Evolutionary conservation across 352 stramenopile genomes (phyloP), one percentile per base, ranked within the genome.

Genomic region (Globisporangium apiculatum): DNA sequence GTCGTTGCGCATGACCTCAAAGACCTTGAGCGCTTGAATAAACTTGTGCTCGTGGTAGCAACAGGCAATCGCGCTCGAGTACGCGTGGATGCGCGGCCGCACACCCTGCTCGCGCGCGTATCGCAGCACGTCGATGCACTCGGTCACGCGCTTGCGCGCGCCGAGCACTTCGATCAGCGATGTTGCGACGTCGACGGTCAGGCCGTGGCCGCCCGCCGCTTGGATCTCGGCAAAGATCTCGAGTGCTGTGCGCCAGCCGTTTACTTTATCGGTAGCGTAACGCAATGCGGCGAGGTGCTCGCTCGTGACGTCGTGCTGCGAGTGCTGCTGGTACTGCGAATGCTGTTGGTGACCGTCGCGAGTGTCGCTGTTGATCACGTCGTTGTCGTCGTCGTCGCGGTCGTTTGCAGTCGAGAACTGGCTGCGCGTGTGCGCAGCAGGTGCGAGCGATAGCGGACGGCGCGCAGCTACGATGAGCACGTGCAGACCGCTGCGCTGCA

Each of bases 1-100:
- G 60, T 94, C 84, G 57, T 87, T 89, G 55, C 84, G 73, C 80
- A 92, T 90, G 66, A 94, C 83, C 56, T 94, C 84, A 53, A 94
- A 94, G 57, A 94, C 76, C 14, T 82, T 75, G 57, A 94, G 64
- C n/a, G 84, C 84, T 42, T 88, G 70, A 12, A 70, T 60, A 64
- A 69, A 94, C 60, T 86, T 62, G 50, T 79, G 51, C 38, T 87
- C 72, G 54, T 85, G 76, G 69, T 94, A 94, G 66, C 84, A 92
- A 40, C 75, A 86, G 58, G 76, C 69, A 60, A 94, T 89, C 46
- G 80, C 76, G 55, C 67, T 78, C 47, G 84, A 94, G 72, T 94
- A 94, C 41, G 82, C 69, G 59, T 89, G 78, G 58, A 94, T 94
- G 43, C 80, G 82, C 15, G 84, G 82, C 4, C 83, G 82, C n/a